Conservation (phyloP, 768 basidiomycete genomes). For the Kwoniella sp. region DNA sequence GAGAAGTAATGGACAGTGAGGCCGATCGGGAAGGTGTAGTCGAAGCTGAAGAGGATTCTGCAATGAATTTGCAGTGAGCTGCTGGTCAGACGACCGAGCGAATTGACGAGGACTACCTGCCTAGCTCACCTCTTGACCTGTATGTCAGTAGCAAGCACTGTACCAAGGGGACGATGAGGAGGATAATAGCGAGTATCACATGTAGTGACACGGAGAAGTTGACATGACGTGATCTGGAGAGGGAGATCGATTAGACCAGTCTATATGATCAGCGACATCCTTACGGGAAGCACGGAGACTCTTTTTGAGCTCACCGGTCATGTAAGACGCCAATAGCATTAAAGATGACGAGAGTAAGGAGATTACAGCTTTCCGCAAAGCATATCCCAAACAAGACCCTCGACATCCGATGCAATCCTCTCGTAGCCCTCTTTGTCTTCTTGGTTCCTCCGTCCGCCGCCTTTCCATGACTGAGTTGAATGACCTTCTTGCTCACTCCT, state of each 20-base stretch:
- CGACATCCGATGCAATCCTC: conserved; percentile 43
- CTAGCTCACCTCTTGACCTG: conserved; percentile 43
- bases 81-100: neutral
- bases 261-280: neutral
- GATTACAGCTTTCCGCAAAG: conserved; percentile 48
- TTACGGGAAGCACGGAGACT: neutral
- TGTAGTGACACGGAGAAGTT: conserved; percentile 54
- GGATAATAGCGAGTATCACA: conserved; percentile 48
- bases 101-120: conserved; percentile 1
- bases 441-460: conserved; percentile 22
- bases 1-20: conserved; percentile 37
- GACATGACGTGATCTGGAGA: conserved; percentile 44
- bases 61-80: too few species aligned
- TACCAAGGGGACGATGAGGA: conserved; percentile 50
- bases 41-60: conserved; percentile 29
- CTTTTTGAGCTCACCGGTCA: conserved; percentile 31
- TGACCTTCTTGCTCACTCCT: conserved; percentile 24
- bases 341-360: conserved; percentile 52
- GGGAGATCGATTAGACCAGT: conserved; percentile 4
- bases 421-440: conserved; percentile 38
- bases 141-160: conserved; percentile 54
- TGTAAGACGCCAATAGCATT: conserved; percentile 51
- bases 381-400: conserved; percentile 51
- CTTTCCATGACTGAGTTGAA: conserved; percentile 34
- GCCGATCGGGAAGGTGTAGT: conserved; percentile 28